Base-by-base conservation (phyloP, 139 green algal species). In the Yamagishiella unicocca region DNA sequence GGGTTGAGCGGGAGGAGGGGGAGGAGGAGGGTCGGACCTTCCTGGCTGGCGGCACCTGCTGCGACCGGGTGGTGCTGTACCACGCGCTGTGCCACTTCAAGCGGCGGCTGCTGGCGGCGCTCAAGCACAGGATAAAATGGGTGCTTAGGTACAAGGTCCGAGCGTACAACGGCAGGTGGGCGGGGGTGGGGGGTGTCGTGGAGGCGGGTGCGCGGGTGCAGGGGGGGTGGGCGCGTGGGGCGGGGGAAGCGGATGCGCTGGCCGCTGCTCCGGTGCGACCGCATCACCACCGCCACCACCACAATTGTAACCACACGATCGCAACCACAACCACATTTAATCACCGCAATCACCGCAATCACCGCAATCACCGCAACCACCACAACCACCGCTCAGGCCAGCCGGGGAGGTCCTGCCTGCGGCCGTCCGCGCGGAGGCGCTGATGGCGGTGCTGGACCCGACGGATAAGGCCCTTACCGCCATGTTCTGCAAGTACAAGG, bases 31-130 rank as follows among this genome's bases (percentile, higher is more conserved):
- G 43, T 21, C 72, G 25, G 9, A 45, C 29, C 6, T 70, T 82
- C 31, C n/a, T 33, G 2, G 76, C 76, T 0, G 76, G 76, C 50
- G 54, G 76, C 37, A 33, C 35, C 35, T 83, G 76, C 54, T 53
- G 37, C 21, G 76, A 83, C 37, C 53, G 76, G 0, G 27, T 83
- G 35, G 37, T 83, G 35, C 54, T 83, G 35, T 72, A 72, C 9
- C 76, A 83, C 27, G 50, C 76, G 21, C 53, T 83, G 29, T 40
- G 22, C 24, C 76, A 83, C 76, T 71, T 83, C 35, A 53, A 54
- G 76, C 54, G 54, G 24, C 38, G 53, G 54, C 53, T 83, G 55
- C 21, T 38, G 76, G 21, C 76, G 53, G 53, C 53, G 21, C 53
- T 83, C 22, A 72, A 53, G 54, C 9, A 38, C 2, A 25, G 37